phyloP scores from a whole-genome alignment of 345 rosid genomes.

The Citrus unshiu region DNA sequence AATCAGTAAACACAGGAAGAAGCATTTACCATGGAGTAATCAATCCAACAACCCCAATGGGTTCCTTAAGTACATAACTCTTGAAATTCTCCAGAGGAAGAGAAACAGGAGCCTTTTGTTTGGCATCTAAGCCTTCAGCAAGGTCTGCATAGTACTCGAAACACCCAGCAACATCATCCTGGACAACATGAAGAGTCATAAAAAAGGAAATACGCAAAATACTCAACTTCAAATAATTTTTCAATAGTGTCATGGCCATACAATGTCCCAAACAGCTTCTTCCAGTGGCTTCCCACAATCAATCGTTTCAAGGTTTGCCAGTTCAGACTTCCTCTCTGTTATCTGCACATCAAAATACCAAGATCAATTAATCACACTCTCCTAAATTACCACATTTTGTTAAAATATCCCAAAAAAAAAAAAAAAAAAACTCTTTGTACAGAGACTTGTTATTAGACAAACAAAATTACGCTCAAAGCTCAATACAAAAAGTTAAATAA shows the following conservation, averaged over 20 bases:
- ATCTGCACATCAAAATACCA: slow-evolving; percentile 44
- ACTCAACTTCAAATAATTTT: neutral
- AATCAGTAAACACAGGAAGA: neutral
- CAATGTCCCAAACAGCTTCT: slow-evolving; percentile 94
- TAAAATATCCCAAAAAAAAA: too few relatives aligned
- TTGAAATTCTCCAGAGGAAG: slow-evolving; percentile 84
- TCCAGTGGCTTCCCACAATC: slow-evolving; percentile 93
- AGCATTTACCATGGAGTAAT: slow-evolving; percentile 87
- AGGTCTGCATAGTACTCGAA: slow-evolving; percentile 94
- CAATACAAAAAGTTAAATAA: neutral
- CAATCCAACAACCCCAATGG: slow-evolving; percentile 91
- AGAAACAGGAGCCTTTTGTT: slow-evolving; percentile 80
- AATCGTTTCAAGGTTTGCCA: slow-evolving; percentile 82
- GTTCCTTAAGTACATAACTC: slow-evolving; percentile 74
- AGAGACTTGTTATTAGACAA: too few relatives aligned
- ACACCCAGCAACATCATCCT: slow-evolving; percentile 99
- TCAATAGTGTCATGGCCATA: slow-evolving; percentile 24
- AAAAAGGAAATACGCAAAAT: slow-evolving; percentile 12
- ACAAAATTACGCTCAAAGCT: neutral
- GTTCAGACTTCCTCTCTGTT: slow-evolving; percentile 66
- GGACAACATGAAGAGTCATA: slow-evolving; percentile 26
- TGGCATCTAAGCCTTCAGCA: slow-evolving; percentile 91
- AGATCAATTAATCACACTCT: neutral
- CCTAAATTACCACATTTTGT: neutral
- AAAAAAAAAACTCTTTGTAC: neutral